Base-by-base conservation (phyloP, 371 early-diverging fungal genomes). In the Mucor lusitanicus region DNA sequence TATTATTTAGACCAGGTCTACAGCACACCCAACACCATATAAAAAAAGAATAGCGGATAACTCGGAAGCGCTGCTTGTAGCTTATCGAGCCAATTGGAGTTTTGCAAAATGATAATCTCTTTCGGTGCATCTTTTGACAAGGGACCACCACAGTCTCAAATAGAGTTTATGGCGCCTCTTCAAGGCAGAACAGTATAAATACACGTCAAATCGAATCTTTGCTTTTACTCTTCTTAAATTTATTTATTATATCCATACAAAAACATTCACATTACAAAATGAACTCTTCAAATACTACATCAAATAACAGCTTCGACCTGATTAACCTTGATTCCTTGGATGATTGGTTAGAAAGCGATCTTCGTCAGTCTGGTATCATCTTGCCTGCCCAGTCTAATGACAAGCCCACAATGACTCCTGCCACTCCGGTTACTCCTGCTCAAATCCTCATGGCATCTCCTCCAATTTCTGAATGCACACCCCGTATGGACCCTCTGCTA, bases 271-370 rank as follows among this genome's bases (percentile, higher is more conserved):
- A 30, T 40, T 63, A 63, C 39, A 67, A 32, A 63, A 71, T 71
- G 71, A 48, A 44, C 54, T 39, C 68, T 44, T 39, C 13, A 37
- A 33, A 53, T 53, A 53, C 53, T 53, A 53, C 53, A 53, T 53
- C 65, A n/a, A 68, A 61, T 46, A 48, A 61, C n/a, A 37, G 27
- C 48, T 40, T 57, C 6, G 69, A 69, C 27, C 33, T 63, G 30
- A 39, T 73, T n/a, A 73, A 73, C 60, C 59, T 73, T 53, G 73
- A 69, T 12, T 65, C 68, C 17, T 32, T 73, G 56, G 73, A 73
- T 63, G 73, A 73, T 30, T 73, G 73, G 73, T 66, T 73, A 59
- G 73, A 73, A 69, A 69, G 61, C 39, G 73, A 73, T 40, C 63
- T 73, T 35, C 73, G 66, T 55, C 66, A 69, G 66, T 69, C 66